These are phyloP conservation scores for Magnaporthiopsis incrustans DNA, from an alignment of 2,329 filamentous ascomycete species.

Conservation along the genomic window DNA sequence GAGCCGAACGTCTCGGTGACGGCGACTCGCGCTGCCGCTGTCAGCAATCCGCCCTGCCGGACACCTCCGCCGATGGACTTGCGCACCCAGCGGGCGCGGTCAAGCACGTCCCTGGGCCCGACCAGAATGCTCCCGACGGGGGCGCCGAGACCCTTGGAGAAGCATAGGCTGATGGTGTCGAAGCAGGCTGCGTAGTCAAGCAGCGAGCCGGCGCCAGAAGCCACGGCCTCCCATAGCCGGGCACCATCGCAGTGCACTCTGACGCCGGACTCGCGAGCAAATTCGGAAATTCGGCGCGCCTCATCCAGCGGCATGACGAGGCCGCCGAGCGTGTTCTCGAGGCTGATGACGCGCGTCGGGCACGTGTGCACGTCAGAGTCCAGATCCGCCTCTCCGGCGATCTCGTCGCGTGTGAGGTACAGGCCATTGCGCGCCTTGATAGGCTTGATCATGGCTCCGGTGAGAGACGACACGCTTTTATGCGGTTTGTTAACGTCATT, in stretches of 20 bases:
- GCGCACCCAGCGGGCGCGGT: slow-evolving; percentile 64
- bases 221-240: slow-evolving; percentile 42
- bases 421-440: slow-evolving; percentile 62
- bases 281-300: slow-evolving; percentile 59
- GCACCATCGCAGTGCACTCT: slow-evolving; percentile 44
- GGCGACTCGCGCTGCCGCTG: slow-evolving; percentile 67
- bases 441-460: slow-evolving; percentile 60
- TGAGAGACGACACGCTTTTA: slow-evolving; percentile 58
- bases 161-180: slow-evolving; percentile 51
- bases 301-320: slow-evolving; percentile 71
- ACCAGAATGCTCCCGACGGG: slow-evolving; percentile 42
- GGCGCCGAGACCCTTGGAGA: slow-evolving; percentile 45
- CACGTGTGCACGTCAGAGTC: slow-evolving; percentile 67
- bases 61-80: slow-evolving; percentile 77
- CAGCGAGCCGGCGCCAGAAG: slow-evolving; percentile 33
- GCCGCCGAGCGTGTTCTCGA: slow-evolving; percentile 82
- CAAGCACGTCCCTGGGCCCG: slow-evolving; percentile 44
- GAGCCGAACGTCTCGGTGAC: slow-evolving; percentile 70
- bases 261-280: slow-evolving; percentile 47
- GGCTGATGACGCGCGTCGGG: slow-evolving; percentile 70
- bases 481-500: not conserved
- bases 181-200: slow-evolving; percentile 34
- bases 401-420: slow-evolving; percentile 70
- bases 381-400: slow-evolving; percentile 57
- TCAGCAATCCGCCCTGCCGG: slow-evolving; percentile 67